These are phyloP conservation scores for Tremellales sp. DNA, from an alignment of 1,284 basidiomycete genomes.

Conservation along the genomic window DNA sequence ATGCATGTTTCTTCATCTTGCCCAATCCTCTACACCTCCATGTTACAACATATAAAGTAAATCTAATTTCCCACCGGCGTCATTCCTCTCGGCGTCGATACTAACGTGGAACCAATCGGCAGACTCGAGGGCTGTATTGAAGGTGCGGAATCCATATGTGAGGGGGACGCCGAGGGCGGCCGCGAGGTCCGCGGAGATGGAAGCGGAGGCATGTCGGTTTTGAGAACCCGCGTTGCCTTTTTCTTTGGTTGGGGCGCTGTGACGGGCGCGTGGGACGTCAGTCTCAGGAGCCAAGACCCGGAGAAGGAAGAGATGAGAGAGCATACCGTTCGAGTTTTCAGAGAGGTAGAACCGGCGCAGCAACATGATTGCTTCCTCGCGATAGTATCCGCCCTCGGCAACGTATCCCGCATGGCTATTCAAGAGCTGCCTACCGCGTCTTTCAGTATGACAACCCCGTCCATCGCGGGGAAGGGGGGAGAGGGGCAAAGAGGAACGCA, in stretches of 20 bases:
- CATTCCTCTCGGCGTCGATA: constrained; percentile 18
- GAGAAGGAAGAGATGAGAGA: background rate
- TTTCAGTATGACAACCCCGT: constrained; percentile 45
- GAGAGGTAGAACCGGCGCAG: constrained; percentile 92
- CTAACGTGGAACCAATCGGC: constrained; percentile 29
- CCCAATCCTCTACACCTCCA: background rate
- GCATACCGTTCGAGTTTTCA: constrained; percentile 84
- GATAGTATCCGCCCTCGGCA: constrained; percentile 74
- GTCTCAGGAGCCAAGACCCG: background rate
- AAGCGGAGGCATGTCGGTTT: constrained; percentile 48
- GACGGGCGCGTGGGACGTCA: background rate
- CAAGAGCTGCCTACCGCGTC: constrained; percentile 47
- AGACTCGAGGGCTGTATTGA: constrained; percentile 5
- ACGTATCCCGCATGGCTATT: constrained; percentile 69
- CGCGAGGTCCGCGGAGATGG: constrained; percentile 22
- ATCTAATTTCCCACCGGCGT: constrained; percentile 1
- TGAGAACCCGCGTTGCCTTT: constrained; percentile 48
- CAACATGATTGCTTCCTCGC: constrained; percentile 94
- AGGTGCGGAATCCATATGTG: constrained; percentile 1
- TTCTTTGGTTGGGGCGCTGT: constrained; percentile 49
- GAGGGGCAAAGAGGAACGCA: constrained; percentile 49
- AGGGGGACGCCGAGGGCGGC: constrained; percentile 14
- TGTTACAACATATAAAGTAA: background rate
- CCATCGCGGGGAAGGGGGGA: constrained; percentile 44
- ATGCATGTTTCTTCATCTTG: background rate